Conservation (phyloP, 2,329 filamentous ascomycete genomes). For the Penicillium sp. region DNA sequence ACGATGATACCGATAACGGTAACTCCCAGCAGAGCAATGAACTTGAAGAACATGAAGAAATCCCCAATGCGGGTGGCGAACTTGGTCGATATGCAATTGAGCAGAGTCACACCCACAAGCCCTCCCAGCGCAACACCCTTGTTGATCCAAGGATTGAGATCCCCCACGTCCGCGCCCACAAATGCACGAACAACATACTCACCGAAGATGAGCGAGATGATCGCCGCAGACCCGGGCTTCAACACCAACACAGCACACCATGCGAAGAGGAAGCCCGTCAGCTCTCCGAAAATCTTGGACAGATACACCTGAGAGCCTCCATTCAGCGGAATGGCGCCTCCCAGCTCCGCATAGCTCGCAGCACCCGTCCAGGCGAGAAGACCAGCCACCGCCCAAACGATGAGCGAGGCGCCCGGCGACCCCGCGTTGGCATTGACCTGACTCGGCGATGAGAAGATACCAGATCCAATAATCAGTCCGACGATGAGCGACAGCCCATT, state of each 20-base stretch:
- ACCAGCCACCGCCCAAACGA: constrained; percentile 92
- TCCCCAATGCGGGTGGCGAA: constrained; percentile 85
- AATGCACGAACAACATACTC: constrained; percentile 90
- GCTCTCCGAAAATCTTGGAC: constrained; percentile 92
- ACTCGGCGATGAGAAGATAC: constrained; percentile 91
- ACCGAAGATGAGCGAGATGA: constrained; percentile 95
- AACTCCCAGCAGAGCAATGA: constrained; percentile 80
- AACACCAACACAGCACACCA: constrained; percentile 94
- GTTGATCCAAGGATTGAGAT: constrained; percentile 80
- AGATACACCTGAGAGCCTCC: constrained; percentile 92
- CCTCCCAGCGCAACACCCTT: constrained; percentile 80
- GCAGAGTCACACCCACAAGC: constrained; percentile 68
- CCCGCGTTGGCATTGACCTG: constrained; percentile 90
- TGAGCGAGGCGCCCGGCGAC: constrained; percentile 80
- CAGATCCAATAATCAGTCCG: constrained; percentile 90
- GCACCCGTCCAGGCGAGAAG: constrained; percentile 93
- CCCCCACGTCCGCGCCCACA: constrained; percentile 79
- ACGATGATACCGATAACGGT: constrained; percentile 87
- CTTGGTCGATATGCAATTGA: constrained; percentile 89
- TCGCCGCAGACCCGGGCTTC: constrained; percentile 89
- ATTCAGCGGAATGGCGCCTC: constrained; percentile 91
- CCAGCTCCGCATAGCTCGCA: constrained; percentile 90
- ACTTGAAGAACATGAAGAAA: constrained; percentile 95
- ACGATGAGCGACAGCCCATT: constrained; percentile 90
- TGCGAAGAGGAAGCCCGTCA: constrained; percentile 89